Evolutionary conservation across 192 early-diverging fungal species (phyloP).

Genomic region (Coemansia sp.): DNA sequence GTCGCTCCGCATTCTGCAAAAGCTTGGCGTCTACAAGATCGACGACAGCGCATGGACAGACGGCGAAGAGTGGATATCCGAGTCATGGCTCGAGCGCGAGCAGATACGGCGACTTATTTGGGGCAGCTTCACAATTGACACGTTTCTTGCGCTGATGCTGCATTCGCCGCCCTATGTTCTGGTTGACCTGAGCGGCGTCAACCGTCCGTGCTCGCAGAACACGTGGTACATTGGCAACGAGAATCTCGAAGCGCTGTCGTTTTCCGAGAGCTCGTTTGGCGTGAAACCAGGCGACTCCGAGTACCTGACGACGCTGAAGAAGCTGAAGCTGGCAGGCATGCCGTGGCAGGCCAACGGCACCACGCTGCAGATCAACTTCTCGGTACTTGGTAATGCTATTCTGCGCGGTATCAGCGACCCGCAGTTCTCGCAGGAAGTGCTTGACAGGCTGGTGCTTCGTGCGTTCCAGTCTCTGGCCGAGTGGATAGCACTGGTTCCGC

Average conservation of each 20-base stretch:
- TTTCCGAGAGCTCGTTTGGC: constrained; percentile 1
- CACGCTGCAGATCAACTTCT: constrained; percentile 49
- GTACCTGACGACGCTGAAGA: constrained; percentile 30
- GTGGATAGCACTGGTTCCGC: constrained; percentile 34
- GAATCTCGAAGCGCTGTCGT: constrained; percentile 25
- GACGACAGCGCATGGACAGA: constrained; percentile 39
- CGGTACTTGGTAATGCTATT: constrained; percentile 41
- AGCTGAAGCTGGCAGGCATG: constrained; percentile 36
- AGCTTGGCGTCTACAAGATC: constrained; percentile 47
- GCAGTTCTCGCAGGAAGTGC: constrained; percentile 19
- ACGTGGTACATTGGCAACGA: constrained; percentile 53
- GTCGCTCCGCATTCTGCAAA: constrained; percentile 37
- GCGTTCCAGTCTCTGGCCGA: constrained; percentile 28
- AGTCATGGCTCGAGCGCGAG: constrained; percentile 53
- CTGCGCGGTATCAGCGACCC: constrained; percentile 43
- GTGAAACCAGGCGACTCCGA: constrained; percentile 34
- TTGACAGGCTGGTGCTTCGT: constrained; percentile 33
- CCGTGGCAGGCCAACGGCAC: constrained; percentile 38
- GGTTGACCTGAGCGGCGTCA: constrained; percentile 49
- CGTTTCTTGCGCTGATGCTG: constrained; percentile 45
- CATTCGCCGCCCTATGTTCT: constrained; percentile 39
- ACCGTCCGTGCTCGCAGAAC: constrained; percentile 46
- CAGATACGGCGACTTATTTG: constrained; percentile 42
- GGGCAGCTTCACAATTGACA: constrained; percentile 47
- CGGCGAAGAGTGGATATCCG: constrained; percentile 40